Evolutionary conservation across 306 rosid genomes (phyloP), one percentile per base, ranked within the genome.

Genomic region (Albizia julibrissin): DNA sequence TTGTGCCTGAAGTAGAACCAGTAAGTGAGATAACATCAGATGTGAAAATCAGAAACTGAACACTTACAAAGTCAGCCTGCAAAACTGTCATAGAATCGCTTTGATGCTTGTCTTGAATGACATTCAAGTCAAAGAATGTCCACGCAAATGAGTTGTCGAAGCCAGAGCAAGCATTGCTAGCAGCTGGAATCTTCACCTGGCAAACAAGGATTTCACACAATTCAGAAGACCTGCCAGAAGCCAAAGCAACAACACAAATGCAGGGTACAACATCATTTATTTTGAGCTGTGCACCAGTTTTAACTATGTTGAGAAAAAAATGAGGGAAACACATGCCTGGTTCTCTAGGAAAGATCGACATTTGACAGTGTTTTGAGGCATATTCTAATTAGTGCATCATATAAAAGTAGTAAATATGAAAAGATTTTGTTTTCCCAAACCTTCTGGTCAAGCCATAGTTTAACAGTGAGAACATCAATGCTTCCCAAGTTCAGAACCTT

Each of bases 51-150:
- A 47, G 26, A 69, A 14, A 16, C 26, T 8, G 11, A 43, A 58
- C 72, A 80, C 93, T 88, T 79, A 90, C 93, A 76, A 86, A 90
- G 81, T 88, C 91, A 74, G 91, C 91, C 78, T 83, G 91, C 59
- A 90, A 21, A 65, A 90, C 90, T 52, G 90, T 88, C 46, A 62
- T 84, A 15, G 83, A 22, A 72, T 79, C 75, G 7, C 76, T 88
- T 76, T 76, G 87, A 74, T 86, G 75, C 83, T 85, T 90, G 10
- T 90, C 91, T 16, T 90, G 84, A 83, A 90, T 88, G 75, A 54
- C 72, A 43, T 86, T 90, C 80, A 90, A 81, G 80, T 90, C 77
- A 78, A 88, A 86, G 89, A 90, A 86, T 67, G 90, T 83, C 91
- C 91, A 88, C 43, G 91, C 93, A 26, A 81, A 86, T 29, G 91